Conservation (phyloP, 352 stramenopile species). For the Phytophthora fragariae region DNA sequence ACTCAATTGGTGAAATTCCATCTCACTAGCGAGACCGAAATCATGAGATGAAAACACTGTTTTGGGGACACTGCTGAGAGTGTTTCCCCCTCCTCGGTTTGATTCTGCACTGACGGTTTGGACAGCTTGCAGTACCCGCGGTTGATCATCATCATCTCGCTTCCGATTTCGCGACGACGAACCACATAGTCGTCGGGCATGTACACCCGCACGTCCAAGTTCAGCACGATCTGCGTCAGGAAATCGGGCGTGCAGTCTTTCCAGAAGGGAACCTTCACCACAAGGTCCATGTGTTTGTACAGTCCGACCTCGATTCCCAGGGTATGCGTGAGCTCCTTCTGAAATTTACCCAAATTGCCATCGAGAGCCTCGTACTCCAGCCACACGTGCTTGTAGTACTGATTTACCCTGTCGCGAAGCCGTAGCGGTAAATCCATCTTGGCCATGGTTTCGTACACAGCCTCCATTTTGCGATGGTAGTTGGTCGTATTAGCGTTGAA, state of each 20-base stretch:
- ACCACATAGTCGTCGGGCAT: constrained; percentile 63
- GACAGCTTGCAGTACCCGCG: constrained; percentile 38
- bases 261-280: constrained; percentile 49
- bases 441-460: constrained; percentile 58
- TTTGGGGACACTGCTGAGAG: background rate
- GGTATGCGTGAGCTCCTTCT: constrained; percentile 49
- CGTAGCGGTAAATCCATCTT: constrained; percentile 48
- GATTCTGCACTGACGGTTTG: background rate
- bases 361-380: constrained; percentile 52
- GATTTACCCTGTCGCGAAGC: constrained; percentile 46
- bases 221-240: constrained; percentile 45
- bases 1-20: background rate
- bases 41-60: constrained; percentile 2
- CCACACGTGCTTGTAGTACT: constrained; percentile 61
- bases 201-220: constrained; percentile 46
- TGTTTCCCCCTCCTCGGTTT: background rate
- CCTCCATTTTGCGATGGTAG: constrained; percentile 73
- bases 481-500: constrained; percentile 55
- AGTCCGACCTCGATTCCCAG: constrained; percentile 50
- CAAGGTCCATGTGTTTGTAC: constrained; percentile 48
- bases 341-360: constrained; percentile 45
- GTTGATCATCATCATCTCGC: constrained; percentile 60
- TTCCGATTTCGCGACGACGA: constrained; percentile 39
- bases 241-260: constrained; percentile 50
- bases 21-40: background rate